Evolutionary conservation across 2,329 filamentous ascomycete species (phyloP).

Genomic region (Aureobasidium mangrovei): DNA sequence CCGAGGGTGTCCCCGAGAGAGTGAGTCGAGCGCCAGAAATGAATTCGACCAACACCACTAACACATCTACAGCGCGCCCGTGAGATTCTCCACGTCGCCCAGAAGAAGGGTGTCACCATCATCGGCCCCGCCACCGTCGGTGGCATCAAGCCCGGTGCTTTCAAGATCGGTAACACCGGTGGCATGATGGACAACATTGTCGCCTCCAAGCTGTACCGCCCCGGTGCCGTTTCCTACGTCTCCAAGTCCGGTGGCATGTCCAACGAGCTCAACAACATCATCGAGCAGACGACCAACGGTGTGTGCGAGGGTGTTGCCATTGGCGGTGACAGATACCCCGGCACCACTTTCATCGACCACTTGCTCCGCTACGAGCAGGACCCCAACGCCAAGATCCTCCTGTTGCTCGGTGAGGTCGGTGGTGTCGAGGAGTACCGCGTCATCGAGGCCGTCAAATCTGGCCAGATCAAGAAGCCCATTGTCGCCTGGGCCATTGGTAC

Average conservation of each 20-base stretch:
- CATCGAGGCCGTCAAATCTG: constrained; percentile 93
- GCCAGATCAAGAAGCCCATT: constrained; percentile 93
- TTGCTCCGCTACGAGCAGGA: constrained; percentile 93
- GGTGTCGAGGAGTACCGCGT: constrained; percentile 99
- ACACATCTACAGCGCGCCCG: constrained; percentile 64
- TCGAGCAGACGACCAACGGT: constrained; percentile 91
- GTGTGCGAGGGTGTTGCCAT: constrained; percentile 99
- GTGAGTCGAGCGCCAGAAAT: constrained; percentile 46
- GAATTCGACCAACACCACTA: background rate
- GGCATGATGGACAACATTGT: constrained; percentile 99
- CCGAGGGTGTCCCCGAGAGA: constrained; percentile 96
- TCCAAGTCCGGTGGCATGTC: constrained; percentile 99
- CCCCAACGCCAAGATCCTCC: constrained; percentile 92
- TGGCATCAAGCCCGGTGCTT: constrained; percentile 98
- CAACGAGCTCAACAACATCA: constrained; percentile 99
- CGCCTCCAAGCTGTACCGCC: constrained; percentile 98
- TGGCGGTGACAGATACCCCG: constrained; percentile 96
- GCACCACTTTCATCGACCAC: constrained; percentile 99
- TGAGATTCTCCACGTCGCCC: constrained; percentile 91
- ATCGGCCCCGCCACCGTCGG: constrained; percentile 97
- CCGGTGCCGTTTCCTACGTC: constrained; percentile 96
- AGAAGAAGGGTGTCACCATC: constrained; percentile 98
- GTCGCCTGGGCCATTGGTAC: constrained; percentile 99
- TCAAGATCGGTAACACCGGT: constrained; percentile 99
- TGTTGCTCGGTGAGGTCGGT: constrained; percentile 95